Evolutionary conservation across 2,329 filamentous ascomycete species (phyloP), one percentile per base, ranked within the genome.

Genomic region (Alternaria brassicicola): DNA sequence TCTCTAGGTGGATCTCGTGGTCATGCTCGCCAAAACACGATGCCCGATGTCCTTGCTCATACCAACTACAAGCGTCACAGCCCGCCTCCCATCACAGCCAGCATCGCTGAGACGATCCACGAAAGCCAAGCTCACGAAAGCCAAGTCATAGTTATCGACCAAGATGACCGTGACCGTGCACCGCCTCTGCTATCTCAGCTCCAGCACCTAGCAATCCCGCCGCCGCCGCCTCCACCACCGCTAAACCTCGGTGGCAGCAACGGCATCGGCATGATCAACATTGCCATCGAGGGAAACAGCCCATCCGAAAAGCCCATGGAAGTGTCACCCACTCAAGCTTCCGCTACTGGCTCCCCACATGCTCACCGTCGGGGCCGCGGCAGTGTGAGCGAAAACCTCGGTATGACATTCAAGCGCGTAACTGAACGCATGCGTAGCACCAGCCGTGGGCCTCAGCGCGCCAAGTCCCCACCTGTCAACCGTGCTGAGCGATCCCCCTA

Each of bases 371-470:
- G 82, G 36, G 81, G 85, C 15, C 83, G 83, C 19, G 79, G 82
- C 52, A 87, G 84, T 67, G 82, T 84, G 31, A 86, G 84, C 64
- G 85, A 87, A 52, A 84, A 81, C 57, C 80, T 88, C 33, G 82
- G 84, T 26, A 85, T 81, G 64, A 76, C 74, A 12, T 78, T 79
- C 62, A 75, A 76, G 53, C 66, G 75, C 54, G 78, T 88, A 19
- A 83, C 84, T 3, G 84, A 84, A n/a, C 81, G 85, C 21, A 86
- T 87, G 81, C 81, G 86, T 36, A 86, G 82, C 69, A 84, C 79
- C 49, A 85, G 82, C 62, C 82, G 85, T 52, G 83, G 61, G 15
- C 58, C 61, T 51, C 59, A 81, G 38, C 79, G 84, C 25, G 78
- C 78, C 53, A 83, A 81, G 55, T 82, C 80, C 4, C 81, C 82